Percentiles rank a stretch among this genome's conserved stretches.
phyloP scores from a whole-genome alignment of 306 rosid genomes.

The Glycine tomentella region DNA sequence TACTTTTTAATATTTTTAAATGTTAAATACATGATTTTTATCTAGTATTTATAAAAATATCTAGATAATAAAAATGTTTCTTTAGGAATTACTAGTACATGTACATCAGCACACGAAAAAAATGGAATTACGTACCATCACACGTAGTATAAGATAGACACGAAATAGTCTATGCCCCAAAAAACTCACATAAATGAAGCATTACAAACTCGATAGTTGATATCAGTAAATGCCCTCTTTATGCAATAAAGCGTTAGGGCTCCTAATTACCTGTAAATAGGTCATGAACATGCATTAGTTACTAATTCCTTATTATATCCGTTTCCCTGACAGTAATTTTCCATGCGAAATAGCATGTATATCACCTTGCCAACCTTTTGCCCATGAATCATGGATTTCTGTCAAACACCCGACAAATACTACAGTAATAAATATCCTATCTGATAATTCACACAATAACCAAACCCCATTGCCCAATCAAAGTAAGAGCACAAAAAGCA shows the following conservation, averaged over 20 bases:
- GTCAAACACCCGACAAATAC: neutral
- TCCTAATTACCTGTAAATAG: too few species aligned
- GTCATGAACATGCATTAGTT: too few species aligned
- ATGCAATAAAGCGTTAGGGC: neutral
- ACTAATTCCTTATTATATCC: too few species aligned
- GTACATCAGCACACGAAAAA: too few species aligned
- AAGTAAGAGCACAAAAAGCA: slow-evolving; percentile 9
- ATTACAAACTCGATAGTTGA: neutral
- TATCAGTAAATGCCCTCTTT: neutral
- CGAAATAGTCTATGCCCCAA: neutral
- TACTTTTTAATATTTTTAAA: too few species aligned
- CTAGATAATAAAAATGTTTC: too few species aligned
- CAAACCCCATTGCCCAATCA: neutral
- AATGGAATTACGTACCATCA: too few species aligned
- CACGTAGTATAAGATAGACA: neutral
- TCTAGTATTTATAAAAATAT: too few species aligned
- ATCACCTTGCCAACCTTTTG: neutral
- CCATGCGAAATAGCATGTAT: too few species aligned
- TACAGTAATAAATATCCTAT: neutral
- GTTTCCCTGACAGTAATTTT: too few species aligned
- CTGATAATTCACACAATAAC: neutral
- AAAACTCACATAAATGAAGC: neutral
- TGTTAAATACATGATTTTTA: too few species aligned
- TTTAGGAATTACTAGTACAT: too few species aligned
- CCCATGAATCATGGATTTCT: neutral